Evolutionary conservation across 306 rosid species (phyloP), one percentile per base, ranked within the genome.

Genomic region (Vachellia collinsii): DNA sequence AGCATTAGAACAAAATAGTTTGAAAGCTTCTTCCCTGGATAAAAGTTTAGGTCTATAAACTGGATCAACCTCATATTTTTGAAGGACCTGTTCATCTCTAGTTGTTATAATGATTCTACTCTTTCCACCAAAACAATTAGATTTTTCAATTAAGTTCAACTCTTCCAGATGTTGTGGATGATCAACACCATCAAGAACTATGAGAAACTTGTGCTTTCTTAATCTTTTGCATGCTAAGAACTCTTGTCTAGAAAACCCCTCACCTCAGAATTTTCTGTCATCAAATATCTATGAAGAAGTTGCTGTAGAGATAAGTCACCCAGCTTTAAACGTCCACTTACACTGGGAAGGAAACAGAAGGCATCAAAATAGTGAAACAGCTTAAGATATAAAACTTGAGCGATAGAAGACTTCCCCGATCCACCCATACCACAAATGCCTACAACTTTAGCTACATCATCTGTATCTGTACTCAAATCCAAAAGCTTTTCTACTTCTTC

Each of bases 101-200:
- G 65, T 59, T 3, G 65, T 59, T 23, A 59, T 11, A 22, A 59
- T 59, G 65, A 59, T 59, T 59, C 65, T 23, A 59, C 65, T 59
- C 3, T 7, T 37, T 11, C 3, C 6, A 7, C 65, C 65, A 59
- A 59, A 22, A 23, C 38, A 23, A 22, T 22, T 1, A 0, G 16
- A 59, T 23, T 22, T 59, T 20, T 22, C 37, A 59, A 3, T 2
- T 0, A 59, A 59, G 65, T 59, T 59, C 38, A 59, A 22, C 11
- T 59, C 65, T 11, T 59, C 6, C 0, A 59, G 1, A 59, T 59
- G 14, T 59, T 59, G 37, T 11, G 11, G 37, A 23, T 3, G 37
- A 59, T 59, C 65, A 4, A 59, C 65, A 59, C 65, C 65, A 23
- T 59, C 65, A 59, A 59, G 65, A 59, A 59, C 65, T 10, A 59